Base-by-base conservation (phyloP, 495 filamentous ascomycete species). In the Tuber aestivum region DNA sequence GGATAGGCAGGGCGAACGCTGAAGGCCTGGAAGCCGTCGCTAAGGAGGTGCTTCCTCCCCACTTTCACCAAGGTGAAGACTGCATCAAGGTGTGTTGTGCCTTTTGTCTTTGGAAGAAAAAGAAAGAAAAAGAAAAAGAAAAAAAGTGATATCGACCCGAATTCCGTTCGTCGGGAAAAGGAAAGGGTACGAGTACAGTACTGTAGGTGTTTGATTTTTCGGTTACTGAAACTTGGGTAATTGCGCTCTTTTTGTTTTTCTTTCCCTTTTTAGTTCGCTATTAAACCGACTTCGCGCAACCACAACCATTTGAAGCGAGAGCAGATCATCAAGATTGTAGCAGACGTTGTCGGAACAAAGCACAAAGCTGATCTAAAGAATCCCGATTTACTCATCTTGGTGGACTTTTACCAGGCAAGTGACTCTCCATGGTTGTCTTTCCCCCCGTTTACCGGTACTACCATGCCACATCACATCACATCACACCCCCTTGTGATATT, bases 371-470 rank as follows among this genome's bases (percentile, higher is more conserved):
- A 97, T 82, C 87, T 99, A 35, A 91, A 86, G 42, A 87, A 89
- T 40, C 94, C 93, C 42, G 94, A 98, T 84, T 85, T 92, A 76
- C 87, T 95, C 41, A 94, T 99, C 78, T 84, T 97, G 48, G 90
- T 99, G 44, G 93, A 97, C 79, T 86, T 99, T 35, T 95, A 92
- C 83, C 91, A 95, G 88, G 95, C 96, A 86, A 83, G 89, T 84
- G 75, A 70, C 42, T 56, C 38, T 65, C 23, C 48, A 56, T n/a
- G 20, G 21, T 18, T 23, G 45, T 74, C n/a, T 65, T 45, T 20
- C 40, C 18, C 38, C 41, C 50, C 9, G 14, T 56, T 27, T 23
- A 27, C 50, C 21, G 21, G 45, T n/a, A 50, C 8, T 6, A 65
- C 32, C 27, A 65, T 32, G 27, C 18, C 56, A 32, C 18, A 65